A percentile compares a stretch with the other conserved stretches of the same genome.
These are phyloP conservation scores for Boletus sp. DNA, from an alignment of 1,284 basidiomycete genomes.

Conservation along the genomic window DNA sequence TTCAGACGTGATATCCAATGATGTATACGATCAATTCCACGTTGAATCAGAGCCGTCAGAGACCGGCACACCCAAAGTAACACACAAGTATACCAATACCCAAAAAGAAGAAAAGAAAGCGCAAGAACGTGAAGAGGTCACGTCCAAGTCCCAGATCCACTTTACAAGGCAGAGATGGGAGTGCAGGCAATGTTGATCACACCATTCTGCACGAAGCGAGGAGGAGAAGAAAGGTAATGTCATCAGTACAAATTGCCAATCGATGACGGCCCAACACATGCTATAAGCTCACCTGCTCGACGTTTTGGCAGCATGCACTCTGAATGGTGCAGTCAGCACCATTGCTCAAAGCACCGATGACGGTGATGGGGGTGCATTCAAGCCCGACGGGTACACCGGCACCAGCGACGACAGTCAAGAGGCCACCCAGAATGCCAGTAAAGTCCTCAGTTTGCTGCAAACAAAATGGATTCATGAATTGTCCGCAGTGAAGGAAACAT, in stretches of 20 bases:
- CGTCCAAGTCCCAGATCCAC: background rate
- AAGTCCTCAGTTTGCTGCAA: background rate
- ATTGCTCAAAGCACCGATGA: background rate
- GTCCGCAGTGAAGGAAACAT: accelerated
- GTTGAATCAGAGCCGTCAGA: no score
- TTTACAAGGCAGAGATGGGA: background rate
- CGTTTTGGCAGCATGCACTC: background rate
- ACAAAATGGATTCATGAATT: background rate
- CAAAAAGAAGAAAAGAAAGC: background rate
- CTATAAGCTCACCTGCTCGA: background rate
- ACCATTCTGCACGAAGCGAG: background rate
- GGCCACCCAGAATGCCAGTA: background rate
- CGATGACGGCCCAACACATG: background rate
- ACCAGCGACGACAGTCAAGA: no score
- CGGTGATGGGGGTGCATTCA: background rate
- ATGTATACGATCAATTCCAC: no score
- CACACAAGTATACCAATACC: no score
- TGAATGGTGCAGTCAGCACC: background rate
- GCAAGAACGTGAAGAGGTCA: background rate
- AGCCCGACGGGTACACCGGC: background rate
- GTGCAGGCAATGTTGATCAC: background rate
- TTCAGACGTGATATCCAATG: no score
- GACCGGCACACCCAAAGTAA: no score
- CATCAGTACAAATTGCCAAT: background rate
- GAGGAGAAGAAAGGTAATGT: no score